phyloP scores from a whole-genome alignment of 192 early-diverging fungal genomes.

The Coemansia sp. region DNA sequence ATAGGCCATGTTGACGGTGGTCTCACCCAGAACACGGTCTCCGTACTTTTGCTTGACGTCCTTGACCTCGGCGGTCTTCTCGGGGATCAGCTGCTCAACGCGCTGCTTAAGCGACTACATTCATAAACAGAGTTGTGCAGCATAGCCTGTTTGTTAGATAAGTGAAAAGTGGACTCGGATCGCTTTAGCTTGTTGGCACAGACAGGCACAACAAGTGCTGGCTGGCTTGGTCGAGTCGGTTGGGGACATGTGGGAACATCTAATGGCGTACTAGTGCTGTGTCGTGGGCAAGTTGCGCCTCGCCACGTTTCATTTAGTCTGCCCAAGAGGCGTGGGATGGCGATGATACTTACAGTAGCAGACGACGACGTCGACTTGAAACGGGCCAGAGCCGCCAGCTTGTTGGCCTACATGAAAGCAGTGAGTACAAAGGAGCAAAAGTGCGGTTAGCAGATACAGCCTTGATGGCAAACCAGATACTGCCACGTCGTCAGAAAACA shows the following conservation, averaged over 20 bases:
- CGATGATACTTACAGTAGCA: constrained; percentile 56
- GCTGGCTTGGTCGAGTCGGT: not conserved
- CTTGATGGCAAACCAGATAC: constrained; percentile 17
- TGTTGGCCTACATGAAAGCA: constrained; percentile 34
- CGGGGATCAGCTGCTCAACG: constrained; percentile 89
- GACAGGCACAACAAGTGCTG: not conserved
- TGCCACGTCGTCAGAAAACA: constrained; percentile 37
- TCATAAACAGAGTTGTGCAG: not conserved
- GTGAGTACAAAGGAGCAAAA: not conserved
- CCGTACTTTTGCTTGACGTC: constrained; percentile 90
- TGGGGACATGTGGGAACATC: constrained; percentile 3
- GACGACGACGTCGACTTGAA: constrained; percentile 56
- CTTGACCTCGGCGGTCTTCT: constrained; percentile 95
- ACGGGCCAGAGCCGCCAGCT: constrained; percentile 46
- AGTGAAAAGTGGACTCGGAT: too few species aligned
- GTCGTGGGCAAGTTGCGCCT: not conserved
- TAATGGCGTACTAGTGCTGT: not conserved
- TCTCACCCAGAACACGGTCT: constrained; percentile 84
- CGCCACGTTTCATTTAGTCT: constrained; percentile 2
- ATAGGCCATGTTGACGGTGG: constrained; percentile 95
- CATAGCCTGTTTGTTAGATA: not conserved
- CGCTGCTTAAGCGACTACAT: constrained; percentile 81
- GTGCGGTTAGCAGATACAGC: not conserved
- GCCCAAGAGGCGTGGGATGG: not conserved
- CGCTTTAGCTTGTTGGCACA: not conserved